Percentiles rank a stretch among this genome's conserved stretches.
Conservation (phyloP, 129 eudicot species). For the Lactuca sativa region DNA sequence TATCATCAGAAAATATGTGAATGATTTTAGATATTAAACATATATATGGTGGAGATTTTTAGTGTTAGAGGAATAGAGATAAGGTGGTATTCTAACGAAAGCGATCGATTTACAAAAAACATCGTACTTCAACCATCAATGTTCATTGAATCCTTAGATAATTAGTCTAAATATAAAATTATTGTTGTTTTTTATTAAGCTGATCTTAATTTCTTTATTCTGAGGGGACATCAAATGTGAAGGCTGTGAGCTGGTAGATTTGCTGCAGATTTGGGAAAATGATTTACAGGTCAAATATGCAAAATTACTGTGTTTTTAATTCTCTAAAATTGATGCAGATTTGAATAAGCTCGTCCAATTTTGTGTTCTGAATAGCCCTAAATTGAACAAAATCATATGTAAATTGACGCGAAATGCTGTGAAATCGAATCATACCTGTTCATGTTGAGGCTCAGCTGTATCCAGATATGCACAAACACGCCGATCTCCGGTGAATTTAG, state of each 20-base stretch:
- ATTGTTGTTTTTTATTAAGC: background rate
- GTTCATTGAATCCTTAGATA: background rate
- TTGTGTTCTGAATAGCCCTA: constrained; percentile 22
- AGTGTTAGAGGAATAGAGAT: constrained; percentile 6
- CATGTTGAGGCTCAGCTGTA: constrained; percentile 60
- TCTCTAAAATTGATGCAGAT: background rate
- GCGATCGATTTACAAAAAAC: background rate
- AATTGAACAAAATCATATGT: constrained; percentile 4
- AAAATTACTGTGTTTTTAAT: background rate
- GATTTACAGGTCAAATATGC: background rate
- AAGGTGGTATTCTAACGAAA: constrained; percentile 5
- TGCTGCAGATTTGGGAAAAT: constrained; percentile 1
- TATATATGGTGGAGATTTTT: constrained; percentile 16
- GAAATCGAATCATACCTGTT: constrained; percentile 20
- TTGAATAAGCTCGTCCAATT: background rate
- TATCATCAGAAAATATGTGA: background rate
- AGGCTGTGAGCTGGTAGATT: background rate
- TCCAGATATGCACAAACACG: constrained; percentile 62
- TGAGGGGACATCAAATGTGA: background rate
- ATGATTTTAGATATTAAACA: background rate
- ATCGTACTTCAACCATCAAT: background rate
- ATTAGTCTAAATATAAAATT: background rate
- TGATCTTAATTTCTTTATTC: background rate
- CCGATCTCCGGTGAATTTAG: constrained; percentile 51
- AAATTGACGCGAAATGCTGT: background rate